Percentiles rank a stretch among this genome's conserved stretches.
Evolutionary conservation across 2,329 filamentous ascomycete species (phyloP).

Genomic region (Verruconis gallopava): DNA sequence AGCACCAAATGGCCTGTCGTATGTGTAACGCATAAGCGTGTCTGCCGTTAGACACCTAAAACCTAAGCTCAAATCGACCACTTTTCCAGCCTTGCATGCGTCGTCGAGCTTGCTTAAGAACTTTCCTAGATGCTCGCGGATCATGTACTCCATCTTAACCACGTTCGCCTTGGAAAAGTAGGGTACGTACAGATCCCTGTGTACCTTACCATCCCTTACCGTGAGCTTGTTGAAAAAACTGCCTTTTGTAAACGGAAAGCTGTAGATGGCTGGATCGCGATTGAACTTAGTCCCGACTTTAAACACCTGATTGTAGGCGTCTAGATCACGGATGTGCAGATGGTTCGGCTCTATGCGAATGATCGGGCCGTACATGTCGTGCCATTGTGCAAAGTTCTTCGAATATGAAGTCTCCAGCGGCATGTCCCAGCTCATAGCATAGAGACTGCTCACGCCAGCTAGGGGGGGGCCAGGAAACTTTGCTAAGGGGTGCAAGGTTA

Average conservation of each 20-base stretch:
- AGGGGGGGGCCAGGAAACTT: constrained; percentile 10
- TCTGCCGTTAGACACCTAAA: background rate
- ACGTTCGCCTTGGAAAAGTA: constrained; percentile 16
- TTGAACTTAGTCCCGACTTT: background rate
- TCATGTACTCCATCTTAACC: constrained; percentile 7
- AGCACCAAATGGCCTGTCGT: background rate
- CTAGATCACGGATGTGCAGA: constrained; percentile 16
- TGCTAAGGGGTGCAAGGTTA: constrained; percentile 8
- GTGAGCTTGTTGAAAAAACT: background rate
- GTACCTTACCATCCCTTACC: background rate
- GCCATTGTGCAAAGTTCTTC: constrained; percentile 11
- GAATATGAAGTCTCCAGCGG: constrained; percentile 14
- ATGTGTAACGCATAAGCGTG: background rate
- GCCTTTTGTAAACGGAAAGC: background rate
- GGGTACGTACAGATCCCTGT: background rate
- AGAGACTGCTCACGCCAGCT: constrained; percentile 8
- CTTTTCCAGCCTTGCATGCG: background rate
- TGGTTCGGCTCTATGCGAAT: constrained; percentile 17
- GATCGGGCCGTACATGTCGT: constrained; percentile 23
- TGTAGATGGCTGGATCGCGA: background rate
- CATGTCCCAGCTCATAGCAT: constrained; percentile 19
- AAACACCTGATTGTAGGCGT: background rate
- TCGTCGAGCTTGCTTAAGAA: background rate
- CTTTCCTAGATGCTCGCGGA: background rate
- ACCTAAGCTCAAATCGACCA: background rate